Percentiles rank a stretch among this genome's conserved stretches.
Evolutionary conservation across 352 stramenopile species (phyloP).

Genomic region (Phytopythium vexans): DNA sequence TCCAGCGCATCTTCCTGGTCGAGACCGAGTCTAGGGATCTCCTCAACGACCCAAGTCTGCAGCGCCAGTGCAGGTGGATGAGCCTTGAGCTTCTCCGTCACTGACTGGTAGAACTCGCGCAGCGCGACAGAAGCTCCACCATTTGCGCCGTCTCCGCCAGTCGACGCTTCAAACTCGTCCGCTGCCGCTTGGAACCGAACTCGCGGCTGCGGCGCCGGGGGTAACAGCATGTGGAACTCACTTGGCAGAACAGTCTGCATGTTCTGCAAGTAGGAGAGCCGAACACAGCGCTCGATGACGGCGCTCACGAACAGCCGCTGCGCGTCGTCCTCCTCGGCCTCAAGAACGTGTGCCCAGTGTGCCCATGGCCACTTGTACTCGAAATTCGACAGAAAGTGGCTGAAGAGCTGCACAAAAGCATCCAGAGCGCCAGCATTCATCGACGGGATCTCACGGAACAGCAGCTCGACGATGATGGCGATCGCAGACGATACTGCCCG

Average conservation of each 20-base stretch:
- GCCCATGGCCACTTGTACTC: conserved; percentile 87
- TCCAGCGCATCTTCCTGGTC: conserved; percentile 52
- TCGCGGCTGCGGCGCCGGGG: conserved; percentile 62
- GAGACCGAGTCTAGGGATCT: conserved; percentile 38
- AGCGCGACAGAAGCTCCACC: conserved; percentile 3
- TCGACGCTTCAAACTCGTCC: conserved; percentile 3
- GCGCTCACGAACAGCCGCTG: conserved; percentile 83
- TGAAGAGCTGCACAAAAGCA: conserved; percentile 78
- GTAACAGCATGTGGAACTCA: conserved; percentile 78
- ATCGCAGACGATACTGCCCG: conserved; percentile 61
- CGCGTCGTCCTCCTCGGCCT: conserved; percentile 72
- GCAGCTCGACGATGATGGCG: conserved; percentile 77
- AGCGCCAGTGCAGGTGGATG: conserved; percentile 52
- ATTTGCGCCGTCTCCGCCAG: conserved; percentile 15
- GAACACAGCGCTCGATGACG: conserved; percentile 82
- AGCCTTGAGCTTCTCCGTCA: conserved; percentile 65
- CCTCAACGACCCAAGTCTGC: conserved; percentile 58
- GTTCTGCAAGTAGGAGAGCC: conserved; percentile 81
- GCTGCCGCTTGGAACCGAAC: conserved; percentile 49
- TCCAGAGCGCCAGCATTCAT: conserved; percentile 61
- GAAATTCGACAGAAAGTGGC: conserved; percentile 86
- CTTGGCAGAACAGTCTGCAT: conserved; percentile 73
- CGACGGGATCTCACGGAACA: conserved; percentile 78
- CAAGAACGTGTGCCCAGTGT: conserved; percentile 73
- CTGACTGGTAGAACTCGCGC: conserved; percentile 50